phyloP scores from a whole-genome alignment of 345 rosid genomes.

The Camelina sativa region DNA sequence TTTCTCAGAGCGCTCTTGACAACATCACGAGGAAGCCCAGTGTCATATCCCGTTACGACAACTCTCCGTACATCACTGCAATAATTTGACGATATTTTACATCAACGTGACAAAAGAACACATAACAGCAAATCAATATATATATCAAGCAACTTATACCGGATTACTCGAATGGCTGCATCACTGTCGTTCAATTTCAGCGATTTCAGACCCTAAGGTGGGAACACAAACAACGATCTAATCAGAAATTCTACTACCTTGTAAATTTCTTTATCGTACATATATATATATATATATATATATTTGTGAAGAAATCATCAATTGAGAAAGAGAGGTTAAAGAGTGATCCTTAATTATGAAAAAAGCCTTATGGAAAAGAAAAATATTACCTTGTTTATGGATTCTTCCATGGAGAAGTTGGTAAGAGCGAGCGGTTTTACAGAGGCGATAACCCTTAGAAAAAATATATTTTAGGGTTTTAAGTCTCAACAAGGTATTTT shows the following conservation, averaged over 20 bases:
- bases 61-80: conserved; percentile 19
- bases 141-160: background rate
- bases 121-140: background rate
- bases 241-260: background rate
- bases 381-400: background rate
- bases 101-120: background rate
- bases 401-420: background rate
- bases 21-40: background rate
- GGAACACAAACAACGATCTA: background rate
- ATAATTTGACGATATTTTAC: background rate
- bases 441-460: background rate
- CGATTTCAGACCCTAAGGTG: background rate
- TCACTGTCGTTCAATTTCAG: background rate
- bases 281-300: too few relatives aligned
- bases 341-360: too few relatives aligned
- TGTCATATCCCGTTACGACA: background rate
- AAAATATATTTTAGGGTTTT: background rate
- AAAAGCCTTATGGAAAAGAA: too few relatives aligned
- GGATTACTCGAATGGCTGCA: background rate
- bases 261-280: too few relatives aligned
- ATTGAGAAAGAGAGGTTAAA: too few relatives aligned
- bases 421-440: background rate
- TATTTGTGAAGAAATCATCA: too few relatives aligned
- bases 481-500: background rate
- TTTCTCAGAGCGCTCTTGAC: background rate